Evolutionary conservation across 139 green algal genomes (phyloP).

Genomic region (Chlamydomonas sp.): DNA sequence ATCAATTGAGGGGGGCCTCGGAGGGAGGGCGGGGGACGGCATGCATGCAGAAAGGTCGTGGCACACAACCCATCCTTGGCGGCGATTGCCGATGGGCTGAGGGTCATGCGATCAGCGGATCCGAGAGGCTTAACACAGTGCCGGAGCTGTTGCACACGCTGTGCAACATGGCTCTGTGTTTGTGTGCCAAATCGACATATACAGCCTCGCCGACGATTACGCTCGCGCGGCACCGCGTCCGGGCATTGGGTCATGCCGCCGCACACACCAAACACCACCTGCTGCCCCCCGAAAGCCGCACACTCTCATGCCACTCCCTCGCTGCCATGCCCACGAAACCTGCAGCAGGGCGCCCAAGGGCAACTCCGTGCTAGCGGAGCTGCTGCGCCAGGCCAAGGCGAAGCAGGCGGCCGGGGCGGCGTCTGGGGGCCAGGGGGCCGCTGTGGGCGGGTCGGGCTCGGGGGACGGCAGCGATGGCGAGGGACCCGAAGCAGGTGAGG

Average conservation of each 20-base stretch:
- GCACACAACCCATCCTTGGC: too few relatives aligned
- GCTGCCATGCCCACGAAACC: not conserved
- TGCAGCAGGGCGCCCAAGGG: slow-evolving; percentile 7
- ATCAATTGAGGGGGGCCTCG: not conserved
- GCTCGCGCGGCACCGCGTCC: too few relatives aligned
- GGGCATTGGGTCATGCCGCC: too few relatives aligned
- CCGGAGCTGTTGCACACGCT: too few relatives aligned
- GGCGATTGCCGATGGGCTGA: too few relatives aligned
- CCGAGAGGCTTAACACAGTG: too few relatives aligned
- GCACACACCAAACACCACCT: not conserved
- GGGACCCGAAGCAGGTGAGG: not conserved
- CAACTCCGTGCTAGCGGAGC: slow-evolving; percentile 37
- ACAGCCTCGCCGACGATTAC: too few relatives aligned
- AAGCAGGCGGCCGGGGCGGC: not conserved
- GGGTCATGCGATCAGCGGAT: too few relatives aligned
- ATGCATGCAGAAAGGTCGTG: too few relatives aligned
- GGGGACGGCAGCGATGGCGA: slow-evolving; percentile 17
- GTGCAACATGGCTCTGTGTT: too few relatives aligned
- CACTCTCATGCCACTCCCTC: not conserved
- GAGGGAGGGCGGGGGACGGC: too few relatives aligned
- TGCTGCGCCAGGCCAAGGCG: slow-evolving; percentile 33
- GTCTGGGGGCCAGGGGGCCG: not conserved
- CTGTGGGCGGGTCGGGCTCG: not conserved
- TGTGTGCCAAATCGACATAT: too few relatives aligned
- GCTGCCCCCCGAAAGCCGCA: not conserved